Base-by-base conservation (phyloP, 2,329 filamentous ascomycete genomes). In the Aspergillus novofumigatus region DNA sequence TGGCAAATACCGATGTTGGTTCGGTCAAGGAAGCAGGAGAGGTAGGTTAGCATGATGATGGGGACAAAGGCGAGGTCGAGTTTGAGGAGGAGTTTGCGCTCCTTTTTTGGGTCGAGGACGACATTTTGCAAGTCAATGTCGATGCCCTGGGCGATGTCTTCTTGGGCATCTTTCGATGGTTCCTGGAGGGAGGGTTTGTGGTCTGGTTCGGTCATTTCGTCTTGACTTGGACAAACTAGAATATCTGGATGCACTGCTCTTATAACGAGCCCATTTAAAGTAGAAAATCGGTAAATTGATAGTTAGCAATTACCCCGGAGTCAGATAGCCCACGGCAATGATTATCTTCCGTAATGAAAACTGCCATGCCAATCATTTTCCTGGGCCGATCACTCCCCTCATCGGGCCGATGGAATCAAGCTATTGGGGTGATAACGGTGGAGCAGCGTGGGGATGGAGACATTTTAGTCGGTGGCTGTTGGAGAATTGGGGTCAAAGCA, bases 11-110 rank as follows among this genome's bases (percentile, higher is more conserved):
- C 78, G 42, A 84, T 83, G 61, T 82, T 83, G 21, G 75, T 74
- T 54, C 83, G 76, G 67, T 86, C 83, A 44, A 84, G 71, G 62
- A 82, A 83, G 59, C 78, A 82, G 3, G 77, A 75, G 21, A 86
- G 64, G 59, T 83, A 86, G 4, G 84, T 75, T 49, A 83, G 67
- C 77, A 82, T 83, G 57, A 85, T 80, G 54, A 84, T 77, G 0
- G 80, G 80, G 4, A 78, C 75, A 52, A 83, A 77, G 3, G 73
- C 74, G 3, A 77, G 48, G 54, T 83, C 81, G 10, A 83, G 68
- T 57, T 82, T 82, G 21, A 71, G 65, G 4, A 83, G 72, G 2
- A 83, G 68, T 54, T 73, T 77, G 51, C 66, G 70, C 63, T 82
- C 80, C 53, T 77, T 77, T 21, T 65, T 71, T 1, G 74, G 72